These are phyloP conservation scores for Gracilaria domingensis DNA, from an alignment of 23 red algal genomes.

Conservation along the genomic window DNA sequence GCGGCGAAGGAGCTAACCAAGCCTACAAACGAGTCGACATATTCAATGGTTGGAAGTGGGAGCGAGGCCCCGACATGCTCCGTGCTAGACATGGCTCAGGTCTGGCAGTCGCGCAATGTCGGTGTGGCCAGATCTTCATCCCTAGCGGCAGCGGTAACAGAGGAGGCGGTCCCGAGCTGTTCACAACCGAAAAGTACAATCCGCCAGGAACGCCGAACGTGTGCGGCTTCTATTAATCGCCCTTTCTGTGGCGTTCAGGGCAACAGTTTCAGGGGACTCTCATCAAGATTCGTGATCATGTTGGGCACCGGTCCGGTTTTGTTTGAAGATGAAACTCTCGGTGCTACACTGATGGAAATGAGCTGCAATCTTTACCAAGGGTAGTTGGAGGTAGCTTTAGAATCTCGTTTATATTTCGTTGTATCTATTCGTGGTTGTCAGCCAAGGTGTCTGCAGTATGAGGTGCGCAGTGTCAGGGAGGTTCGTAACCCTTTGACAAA, in stretches of 20 bases:
- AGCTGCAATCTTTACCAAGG: conserved; percentile 4
- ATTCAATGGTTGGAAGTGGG: conserved; percentile 34
- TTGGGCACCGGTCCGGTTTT: too few relatives aligned
- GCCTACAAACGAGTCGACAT: conserved; percentile 57
- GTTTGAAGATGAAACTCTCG: not conserved
- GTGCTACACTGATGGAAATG: not conserved
- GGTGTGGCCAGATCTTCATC: conserved; percentile 69
- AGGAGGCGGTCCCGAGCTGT: conserved; percentile 60
- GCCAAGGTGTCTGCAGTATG: not conserved
- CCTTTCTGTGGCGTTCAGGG: not conserved
- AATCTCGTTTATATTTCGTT: not conserved
- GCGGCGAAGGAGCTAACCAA: conserved; percentile 61
- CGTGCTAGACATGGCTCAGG: conserved; percentile 57
- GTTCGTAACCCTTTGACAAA: not conserved
- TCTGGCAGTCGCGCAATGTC: conserved; percentile 46
- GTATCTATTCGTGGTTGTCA: not conserved
- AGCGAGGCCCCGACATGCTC: not conserved
- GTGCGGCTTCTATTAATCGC: conserved; percentile 44
- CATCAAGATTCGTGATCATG: too few relatives aligned
- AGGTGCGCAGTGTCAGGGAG: not conserved
- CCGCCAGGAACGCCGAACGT: conserved; percentile 32
- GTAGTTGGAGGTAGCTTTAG: not conserved
- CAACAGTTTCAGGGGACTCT: too few relatives aligned
- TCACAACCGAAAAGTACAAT: conserved; percentile 57
- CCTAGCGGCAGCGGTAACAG: conserved; percentile 62